A percentile compares a stretch with the other conserved stretches of the same genome.
Conservation (phyloP, 164 flowering plant species). For the Nymphaea colorata region DNA sequence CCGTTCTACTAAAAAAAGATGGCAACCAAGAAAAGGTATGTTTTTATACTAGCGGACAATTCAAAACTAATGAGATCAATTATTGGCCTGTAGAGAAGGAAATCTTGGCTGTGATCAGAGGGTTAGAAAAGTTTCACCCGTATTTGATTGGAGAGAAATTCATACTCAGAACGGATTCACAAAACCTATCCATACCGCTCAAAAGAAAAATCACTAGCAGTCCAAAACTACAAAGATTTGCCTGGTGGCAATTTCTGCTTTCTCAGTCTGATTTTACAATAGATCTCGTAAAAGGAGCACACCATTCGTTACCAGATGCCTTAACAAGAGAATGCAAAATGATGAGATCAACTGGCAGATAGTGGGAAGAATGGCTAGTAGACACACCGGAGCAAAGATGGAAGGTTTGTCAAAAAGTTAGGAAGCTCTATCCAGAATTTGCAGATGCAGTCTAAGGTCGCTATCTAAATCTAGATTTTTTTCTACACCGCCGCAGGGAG, state of each 20-base stretch:
- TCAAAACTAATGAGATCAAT: not conserved
- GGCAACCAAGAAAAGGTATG: too few relatives aligned
- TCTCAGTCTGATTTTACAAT: not conserved
- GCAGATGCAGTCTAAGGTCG: too few relatives aligned
- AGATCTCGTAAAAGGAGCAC: not conserved
- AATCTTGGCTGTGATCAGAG: not conserved
- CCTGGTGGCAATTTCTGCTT: not conserved
- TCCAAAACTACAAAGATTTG: not conserved
- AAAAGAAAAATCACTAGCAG: not conserved
- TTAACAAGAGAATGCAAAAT: not conserved
- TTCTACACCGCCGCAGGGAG: too few relatives aligned
- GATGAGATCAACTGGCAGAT: not conserved
- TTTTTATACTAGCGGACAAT: not conserved
- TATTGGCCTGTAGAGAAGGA: not conserved
- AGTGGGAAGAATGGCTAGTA: too few relatives aligned
- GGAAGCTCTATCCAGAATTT: too few relatives aligned
- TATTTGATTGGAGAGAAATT: not conserved
- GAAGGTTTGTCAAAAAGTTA: too few relatives aligned
- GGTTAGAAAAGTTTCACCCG: not conserved
- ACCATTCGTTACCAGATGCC: not conserved
- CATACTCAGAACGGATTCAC: not conserved
- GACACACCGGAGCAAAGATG: too few relatives aligned
- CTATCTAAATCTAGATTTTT: too few relatives aligned
- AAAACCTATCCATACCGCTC: not conserved
- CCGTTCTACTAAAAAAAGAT: too few relatives aligned